These are phyloP conservation scores for Phycomyces nitens DNA, from an alignment of 192 early-diverging fungal genomes.

Conservation along the genomic window DNA sequence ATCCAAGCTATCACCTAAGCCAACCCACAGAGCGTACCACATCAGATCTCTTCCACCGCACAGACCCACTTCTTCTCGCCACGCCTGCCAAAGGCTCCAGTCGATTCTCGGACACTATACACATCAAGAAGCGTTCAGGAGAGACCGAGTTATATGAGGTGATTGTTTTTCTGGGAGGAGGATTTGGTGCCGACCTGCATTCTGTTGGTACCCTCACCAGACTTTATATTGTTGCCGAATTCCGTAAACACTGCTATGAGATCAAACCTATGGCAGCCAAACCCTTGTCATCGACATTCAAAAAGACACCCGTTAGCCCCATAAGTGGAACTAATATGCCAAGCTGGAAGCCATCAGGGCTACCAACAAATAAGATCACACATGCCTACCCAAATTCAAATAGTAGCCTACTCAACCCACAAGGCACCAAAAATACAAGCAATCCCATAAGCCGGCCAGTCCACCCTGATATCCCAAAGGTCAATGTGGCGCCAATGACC, in stretches of 20 bases:
- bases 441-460: neutral
- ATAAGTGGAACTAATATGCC: neutral
- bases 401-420: neutral
- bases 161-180: slow-evolving; percentile 55
- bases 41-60: slow-evolving; percentile 35
- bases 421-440: neutral
- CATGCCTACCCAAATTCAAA: neutral
- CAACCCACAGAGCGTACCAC: slow-evolving; percentile 26
- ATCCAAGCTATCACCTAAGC: neutral
- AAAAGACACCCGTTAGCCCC: neutral
- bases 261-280: neutral
- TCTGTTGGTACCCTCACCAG: slow-evolving; percentile 40
- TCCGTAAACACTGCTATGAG: slow-evolving; percentile 27
- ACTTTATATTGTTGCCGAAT: slow-evolving; percentile 49
- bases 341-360: neutral
- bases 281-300: neutral
- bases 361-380: neutral
- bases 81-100: slow-evolving; percentile 36
- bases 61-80: slow-evolving; percentile 34
- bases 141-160: slow-evolving; percentile 45
- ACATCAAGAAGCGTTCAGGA: slow-evolving; percentile 42
- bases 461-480: slow-evolving; percentile 16
- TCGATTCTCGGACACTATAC: slow-evolving; percentile 47
- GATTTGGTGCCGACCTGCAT: slow-evolving; percentile 49
- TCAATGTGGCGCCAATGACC: slow-evolving; percentile 28